phyloP scores from a whole-genome alignment of 192 early-diverging fungal species.

The Thoreauomyces humboldtii region DNA sequence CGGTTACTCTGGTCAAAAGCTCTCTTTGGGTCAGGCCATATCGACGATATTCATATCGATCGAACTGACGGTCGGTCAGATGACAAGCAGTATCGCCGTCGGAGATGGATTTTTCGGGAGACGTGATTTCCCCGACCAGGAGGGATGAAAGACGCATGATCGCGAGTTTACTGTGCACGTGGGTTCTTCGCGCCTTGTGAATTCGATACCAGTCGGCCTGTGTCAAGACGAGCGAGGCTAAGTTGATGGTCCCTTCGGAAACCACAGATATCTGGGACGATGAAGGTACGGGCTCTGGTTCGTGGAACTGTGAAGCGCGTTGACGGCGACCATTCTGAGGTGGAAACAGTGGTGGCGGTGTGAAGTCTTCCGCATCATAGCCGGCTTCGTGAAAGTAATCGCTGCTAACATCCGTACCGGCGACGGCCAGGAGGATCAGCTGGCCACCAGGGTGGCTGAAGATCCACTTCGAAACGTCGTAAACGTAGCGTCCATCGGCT shows the following conservation, averaged over 20 bases:
- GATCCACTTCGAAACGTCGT: slow-evolving; percentile 42
- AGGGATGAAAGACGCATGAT: slow-evolving; percentile 31
- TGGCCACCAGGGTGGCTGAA: slow-evolving; percentile 44
- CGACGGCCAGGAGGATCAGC: slow-evolving; percentile 32
- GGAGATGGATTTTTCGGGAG: background rate
- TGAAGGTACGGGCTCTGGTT: background rate
- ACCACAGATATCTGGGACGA: slow-evolving; percentile 3
- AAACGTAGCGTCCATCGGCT: slow-evolving; percentile 42
- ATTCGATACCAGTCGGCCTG: slow-evolving; percentile 31
- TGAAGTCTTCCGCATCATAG: slow-evolving; percentile 35
- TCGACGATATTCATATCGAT: slow-evolving; percentile 34
- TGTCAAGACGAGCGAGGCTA: slow-evolving; percentile 21
- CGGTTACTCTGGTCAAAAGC: slow-evolving; percentile 2
- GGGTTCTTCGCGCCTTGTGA: slow-evolving; percentile 23
- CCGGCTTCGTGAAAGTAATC: slow-evolving; percentile 37
- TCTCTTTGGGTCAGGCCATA: slow-evolving; percentile 34
- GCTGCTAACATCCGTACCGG: slow-evolving; percentile 44
- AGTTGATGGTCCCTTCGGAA: background rate
- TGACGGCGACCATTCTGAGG: slow-evolving; percentile 1
- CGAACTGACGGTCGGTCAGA: slow-evolving; percentile 14
- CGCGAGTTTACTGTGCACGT: slow-evolving; percentile 33
- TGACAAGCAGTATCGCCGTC: background rate
- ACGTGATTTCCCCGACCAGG: slow-evolving; percentile 41
- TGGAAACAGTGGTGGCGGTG: slow-evolving; percentile 6
- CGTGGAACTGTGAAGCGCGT: background rate